phyloP scores from a whole-genome alignment of 129 eudicot genomes.

The Scalesia atractyloides region DNA sequence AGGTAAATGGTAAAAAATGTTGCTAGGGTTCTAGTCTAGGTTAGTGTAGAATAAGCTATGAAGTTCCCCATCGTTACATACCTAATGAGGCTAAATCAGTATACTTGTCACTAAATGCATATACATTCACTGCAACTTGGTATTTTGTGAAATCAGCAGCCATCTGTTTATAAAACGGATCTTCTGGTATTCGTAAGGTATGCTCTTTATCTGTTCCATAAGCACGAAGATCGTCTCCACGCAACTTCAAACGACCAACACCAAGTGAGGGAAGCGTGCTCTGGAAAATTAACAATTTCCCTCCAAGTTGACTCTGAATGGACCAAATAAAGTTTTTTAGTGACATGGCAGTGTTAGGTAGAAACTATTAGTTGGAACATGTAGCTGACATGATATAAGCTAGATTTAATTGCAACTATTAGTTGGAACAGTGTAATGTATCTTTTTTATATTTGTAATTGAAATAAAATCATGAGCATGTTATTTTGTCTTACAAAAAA shows the following conservation, averaged over 20 bases:
- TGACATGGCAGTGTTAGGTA: neutral
- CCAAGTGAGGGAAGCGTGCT: constrained; percentile 96
- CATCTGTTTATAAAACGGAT: constrained; percentile 96
- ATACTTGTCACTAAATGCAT: constrained; percentile 98
- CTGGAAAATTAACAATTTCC: constrained; percentile 91
- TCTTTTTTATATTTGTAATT: neutral
- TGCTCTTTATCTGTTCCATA: constrained; percentile 98
- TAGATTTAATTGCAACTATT: too few species aligned
- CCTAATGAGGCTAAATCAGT: constrained; percentile 95
- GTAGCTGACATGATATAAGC: constrained; percentile 14
- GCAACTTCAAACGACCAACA: constrained; percentile 90
- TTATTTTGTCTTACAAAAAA: neutral
- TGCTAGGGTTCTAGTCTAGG: neutral
- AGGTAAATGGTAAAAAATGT: neutral
- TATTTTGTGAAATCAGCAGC: constrained; percentile 96
- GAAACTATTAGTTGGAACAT: constrained; percentile 4
- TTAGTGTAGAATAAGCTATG: constrained; percentile 2
- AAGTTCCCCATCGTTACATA: constrained; percentile 28
- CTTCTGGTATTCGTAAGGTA: constrained; percentile 85
- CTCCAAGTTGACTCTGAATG: constrained; percentile 93
- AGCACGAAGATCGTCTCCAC: constrained; percentile 93
- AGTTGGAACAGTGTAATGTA: too few species aligned
- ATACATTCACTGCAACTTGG: constrained; percentile 86
- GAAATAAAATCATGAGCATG: neutral
- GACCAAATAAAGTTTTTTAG: constrained; percentile 12